Percentiles rank a stretch among this genome's conserved stretches.
phyloP scores from a whole-genome alignment of 2,329 filamentous ascomycete species.

The Trichoderma sp. region DNA sequence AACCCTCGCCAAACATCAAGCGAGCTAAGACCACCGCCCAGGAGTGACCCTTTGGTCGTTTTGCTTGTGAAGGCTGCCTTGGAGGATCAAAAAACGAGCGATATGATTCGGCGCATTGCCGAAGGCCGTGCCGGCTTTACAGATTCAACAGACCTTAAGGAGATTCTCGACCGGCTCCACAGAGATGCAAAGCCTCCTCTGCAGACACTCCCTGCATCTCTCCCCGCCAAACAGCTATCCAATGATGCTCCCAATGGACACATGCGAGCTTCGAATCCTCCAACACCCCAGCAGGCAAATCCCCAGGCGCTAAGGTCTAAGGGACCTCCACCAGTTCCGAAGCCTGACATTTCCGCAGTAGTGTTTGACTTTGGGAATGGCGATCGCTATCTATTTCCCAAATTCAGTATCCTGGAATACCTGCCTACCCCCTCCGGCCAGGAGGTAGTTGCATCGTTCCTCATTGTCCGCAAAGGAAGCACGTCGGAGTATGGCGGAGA shows the following conservation, averaged over 20 bases:
- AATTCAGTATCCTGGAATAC: slow-evolving; percentile 72
- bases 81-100: slow-evolving; percentile 48
- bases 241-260: slow-evolving; percentile 37
- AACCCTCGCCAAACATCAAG: slow-evolving; percentile 55
- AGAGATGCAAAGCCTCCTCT: slow-evolving; percentile 40
- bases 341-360: slow-evolving; percentile 62
- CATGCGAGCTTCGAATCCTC: slow-evolving; percentile 21
- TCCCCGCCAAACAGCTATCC: slow-evolving; percentile 29
- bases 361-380: slow-evolving; percentile 70
- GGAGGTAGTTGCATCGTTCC: slow-evolving; percentile 69
- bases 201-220: slow-evolving; percentile 30
- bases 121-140: slow-evolving; percentile 48
- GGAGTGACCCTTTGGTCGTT: slow-evolving; percentile 56
- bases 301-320: slow-evolving; percentile 60
- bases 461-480: slow-evolving; percentile 71
- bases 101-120: slow-evolving; percentile 54
- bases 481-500: slow-evolving; percentile 63
- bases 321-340: slow-evolving; percentile 51
- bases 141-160: slow-evolving; percentile 54
- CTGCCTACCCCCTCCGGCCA: slow-evolving; percentile 49
- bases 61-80: slow-evolving; percentile 56
- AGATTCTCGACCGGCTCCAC: slow-evolving; percentile 48
- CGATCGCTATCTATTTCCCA: slow-evolving; percentile 76
- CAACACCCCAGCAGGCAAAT: slow-evolving; percentile 30
- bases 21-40: slow-evolving; percentile 51